These are phyloP conservation scores for Trichoderma sp. DNA, from an alignment of 2,329 filamentous ascomycete species.

Conservation along the genomic window DNA sequence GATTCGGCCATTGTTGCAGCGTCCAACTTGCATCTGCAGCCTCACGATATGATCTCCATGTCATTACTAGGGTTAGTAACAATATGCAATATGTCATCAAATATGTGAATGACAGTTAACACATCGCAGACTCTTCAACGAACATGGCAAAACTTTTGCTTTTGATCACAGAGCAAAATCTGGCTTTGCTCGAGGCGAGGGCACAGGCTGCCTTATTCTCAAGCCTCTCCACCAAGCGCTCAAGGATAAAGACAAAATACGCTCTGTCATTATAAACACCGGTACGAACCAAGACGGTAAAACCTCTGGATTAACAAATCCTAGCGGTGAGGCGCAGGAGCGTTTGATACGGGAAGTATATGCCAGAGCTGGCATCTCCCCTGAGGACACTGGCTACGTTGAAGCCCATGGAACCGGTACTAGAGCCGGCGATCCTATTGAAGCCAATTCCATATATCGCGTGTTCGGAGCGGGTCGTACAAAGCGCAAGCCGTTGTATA, in stretches of 20 bases:
- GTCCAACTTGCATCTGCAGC: constrained; percentile 49
- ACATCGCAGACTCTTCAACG: constrained; percentile 41
- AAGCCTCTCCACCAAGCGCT: constrained; percentile 59
- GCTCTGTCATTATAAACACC: constrained; percentile 52
- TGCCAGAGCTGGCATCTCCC: constrained; percentile 31
- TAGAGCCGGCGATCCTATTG: constrained; percentile 56
- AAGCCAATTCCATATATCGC: constrained; percentile 49
- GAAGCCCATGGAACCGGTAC: constrained; percentile 62
- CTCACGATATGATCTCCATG: constrained; percentile 40
- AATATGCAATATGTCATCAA: background rate
- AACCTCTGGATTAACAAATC: constrained; percentile 52
- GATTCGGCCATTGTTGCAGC: constrained; percentile 49
- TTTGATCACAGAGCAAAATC: constrained; percentile 32
- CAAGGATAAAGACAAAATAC: constrained; percentile 55
- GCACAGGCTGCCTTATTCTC: constrained; percentile 55
- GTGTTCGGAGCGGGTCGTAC: constrained; percentile 45
- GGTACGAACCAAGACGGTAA: constrained; percentile 59
- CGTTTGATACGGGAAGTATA: constrained; percentile 43
- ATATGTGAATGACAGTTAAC: background rate
- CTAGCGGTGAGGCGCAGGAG: constrained; percentile 51
- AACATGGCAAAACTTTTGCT: constrained; percentile 53
- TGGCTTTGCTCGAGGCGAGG: constrained; percentile 65
- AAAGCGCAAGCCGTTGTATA: constrained; percentile 44
- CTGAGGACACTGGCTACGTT: constrained; percentile 36
- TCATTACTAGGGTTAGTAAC: constrained; percentile 32